phyloP scores from a whole-genome alignment of 805 yeast genomes.

The Saccharomyces kudriavzevii region DNA sequence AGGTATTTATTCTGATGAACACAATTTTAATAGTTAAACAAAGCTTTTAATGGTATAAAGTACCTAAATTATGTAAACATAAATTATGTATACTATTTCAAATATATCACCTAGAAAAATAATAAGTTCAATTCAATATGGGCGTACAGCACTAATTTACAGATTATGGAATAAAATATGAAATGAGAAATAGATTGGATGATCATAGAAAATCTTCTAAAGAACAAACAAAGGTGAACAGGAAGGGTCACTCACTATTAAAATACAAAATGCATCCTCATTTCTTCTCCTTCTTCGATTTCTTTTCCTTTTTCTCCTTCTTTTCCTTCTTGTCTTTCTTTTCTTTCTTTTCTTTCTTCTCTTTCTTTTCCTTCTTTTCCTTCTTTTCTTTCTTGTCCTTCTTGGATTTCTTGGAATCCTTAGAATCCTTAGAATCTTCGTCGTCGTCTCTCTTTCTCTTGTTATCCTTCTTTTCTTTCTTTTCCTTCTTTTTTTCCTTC shows the following conservation, averaged over 20 bases:
- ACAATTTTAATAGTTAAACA: background rate
- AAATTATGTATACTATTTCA: background rate
- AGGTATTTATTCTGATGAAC: no score
- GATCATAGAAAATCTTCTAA: background rate
- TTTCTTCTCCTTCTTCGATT: slow-evolving; percentile 7
- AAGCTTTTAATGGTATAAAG: background rate
- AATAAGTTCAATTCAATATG: background rate
- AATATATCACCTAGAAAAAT: background rate
- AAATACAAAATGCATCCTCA: background rate
- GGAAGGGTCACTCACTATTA: background rate
- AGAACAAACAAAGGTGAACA: background rate
- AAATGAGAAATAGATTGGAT: background rate
- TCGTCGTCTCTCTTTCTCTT: slow-evolving; percentile 29
- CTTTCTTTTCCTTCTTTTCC: slow-evolving; percentile 17
- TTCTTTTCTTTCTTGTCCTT: slow-evolving; percentile 21
- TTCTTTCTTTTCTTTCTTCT: slow-evolving; percentile 31
- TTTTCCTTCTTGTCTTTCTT: slow-evolving; percentile 31
- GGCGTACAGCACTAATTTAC: slow-evolving; percentile 8
- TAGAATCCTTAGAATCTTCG: slow-evolving; percentile 25
- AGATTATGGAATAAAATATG: slow-evolving; percentile 3
- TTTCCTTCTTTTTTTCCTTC: slow-evolving; percentile 30
- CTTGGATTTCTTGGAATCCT: slow-evolving; percentile 33
- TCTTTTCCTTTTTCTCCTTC: slow-evolving; percentile 20
- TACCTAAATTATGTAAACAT: background rate
- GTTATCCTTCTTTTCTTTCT: slow-evolving; percentile 32